A percentile compares a stretch with the other conserved stretches of the same genome.
Conservation (phyloP, 768 basidiomycete genomes). For the Rhodosporidiobolus odoratus region DNA sequence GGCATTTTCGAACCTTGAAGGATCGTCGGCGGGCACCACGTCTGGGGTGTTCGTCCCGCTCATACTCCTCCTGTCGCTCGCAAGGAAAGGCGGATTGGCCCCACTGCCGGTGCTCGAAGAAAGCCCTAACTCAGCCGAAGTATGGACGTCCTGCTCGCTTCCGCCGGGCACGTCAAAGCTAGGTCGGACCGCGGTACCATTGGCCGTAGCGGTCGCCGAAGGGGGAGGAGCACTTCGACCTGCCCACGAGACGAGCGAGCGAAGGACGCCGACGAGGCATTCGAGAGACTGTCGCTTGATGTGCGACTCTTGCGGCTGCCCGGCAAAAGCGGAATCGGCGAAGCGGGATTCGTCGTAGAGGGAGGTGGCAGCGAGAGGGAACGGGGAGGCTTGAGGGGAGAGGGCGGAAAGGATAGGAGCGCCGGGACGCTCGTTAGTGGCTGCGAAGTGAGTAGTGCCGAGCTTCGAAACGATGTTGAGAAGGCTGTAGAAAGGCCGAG, state of each 20-base stretch:
- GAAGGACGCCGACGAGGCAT: slow-evolving; percentile 78
- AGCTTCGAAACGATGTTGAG: slow-evolving; percentile 96
- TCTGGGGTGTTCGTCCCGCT: slow-evolving; percentile 68
- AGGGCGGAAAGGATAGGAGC: slow-evolving; percentile 22
- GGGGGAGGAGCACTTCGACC: slow-evolving; percentile 11
- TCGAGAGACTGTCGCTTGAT: slow-evolving; percentile 89
- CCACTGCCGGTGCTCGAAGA: background rate
- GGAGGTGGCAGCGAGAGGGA: slow-evolving; percentile 54
- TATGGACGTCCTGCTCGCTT: slow-evolving; percentile 30
- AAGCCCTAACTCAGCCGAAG: no score
- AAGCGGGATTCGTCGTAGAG: slow-evolving; percentile 56
- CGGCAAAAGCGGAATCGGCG: slow-evolving; percentile 35
- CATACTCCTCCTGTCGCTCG: background rate
- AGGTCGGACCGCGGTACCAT: slow-evolving; percentile 1
- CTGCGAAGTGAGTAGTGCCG: slow-evolving; percentile 56
- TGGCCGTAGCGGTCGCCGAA: slow-evolving; percentile 14
- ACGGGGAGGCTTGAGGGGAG: slow-evolving; percentile 45
- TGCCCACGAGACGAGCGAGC: slow-evolving; percentile 85
- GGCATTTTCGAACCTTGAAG: slow-evolving; percentile 83
- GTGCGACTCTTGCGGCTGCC: slow-evolving; percentile 58
- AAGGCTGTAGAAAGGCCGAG: slow-evolving; percentile 45
- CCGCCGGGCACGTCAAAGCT: slow-evolving; percentile 10
- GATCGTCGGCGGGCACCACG: slow-evolving; percentile 65
- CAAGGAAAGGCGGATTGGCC: background rate
- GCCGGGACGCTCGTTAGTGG: slow-evolving; percentile 31